Percentiles rank a stretch among this genome's conserved stretches.
These are phyloP conservation scores for Penicillium canariense DNA, from an alignment of 495 filamentous ascomycete species.

Conservation along the genomic window DNA sequence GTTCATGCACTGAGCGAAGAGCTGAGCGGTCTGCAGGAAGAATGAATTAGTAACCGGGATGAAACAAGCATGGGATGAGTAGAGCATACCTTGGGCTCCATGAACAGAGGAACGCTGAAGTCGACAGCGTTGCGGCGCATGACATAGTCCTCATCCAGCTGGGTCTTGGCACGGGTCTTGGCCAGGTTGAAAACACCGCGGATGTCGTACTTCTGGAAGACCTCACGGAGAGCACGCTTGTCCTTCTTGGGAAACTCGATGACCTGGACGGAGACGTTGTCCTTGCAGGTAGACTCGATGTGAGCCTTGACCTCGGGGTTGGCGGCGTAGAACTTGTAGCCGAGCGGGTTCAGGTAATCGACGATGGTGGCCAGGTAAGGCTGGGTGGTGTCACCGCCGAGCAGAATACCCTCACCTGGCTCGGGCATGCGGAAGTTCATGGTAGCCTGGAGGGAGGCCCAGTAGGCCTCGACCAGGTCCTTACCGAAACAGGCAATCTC, in stretches of 20 bases:
- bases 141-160: slow-evolving; percentile 92
- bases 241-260: slow-evolving; percentile 97
- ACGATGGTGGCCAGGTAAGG: slow-evolving; percentile 71
- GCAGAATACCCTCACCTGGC: slow-evolving; percentile 88
- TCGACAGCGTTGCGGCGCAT: slow-evolving; percentile 98
- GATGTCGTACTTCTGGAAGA: slow-evolving; percentile 97
- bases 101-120: slow-evolving; percentile 96
- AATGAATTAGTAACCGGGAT: slow-evolving; percentile 1
- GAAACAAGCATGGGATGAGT: not conserved
- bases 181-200: slow-evolving; percentile 95
- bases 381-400: slow-evolving; percentile 76
- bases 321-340: slow-evolving; percentile 91
- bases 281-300: slow-evolving; percentile 68
- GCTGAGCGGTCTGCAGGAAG: slow-evolving; percentile 73
- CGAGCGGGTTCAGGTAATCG: slow-evolving; percentile 79
- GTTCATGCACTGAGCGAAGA: slow-evolving; percentile 95
- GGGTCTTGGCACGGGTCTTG: slow-evolving; percentile 73
- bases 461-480: slow-evolving; percentile 94
- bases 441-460: slow-evolving; percentile 90
- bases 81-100: slow-evolving; percentile 90
- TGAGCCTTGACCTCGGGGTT: slow-evolving; percentile 75
- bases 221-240: slow-evolving; percentile 90
- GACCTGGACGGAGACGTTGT: slow-evolving; percentile 71
- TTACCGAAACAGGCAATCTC: slow-evolving; percentile 99
- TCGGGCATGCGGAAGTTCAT: slow-evolving; percentile 99